These are phyloP conservation scores for Lasiodiplodia gonubiensis DNA, from an alignment of 2,329 filamentous ascomycete genomes.

Conservation along the genomic window DNA sequence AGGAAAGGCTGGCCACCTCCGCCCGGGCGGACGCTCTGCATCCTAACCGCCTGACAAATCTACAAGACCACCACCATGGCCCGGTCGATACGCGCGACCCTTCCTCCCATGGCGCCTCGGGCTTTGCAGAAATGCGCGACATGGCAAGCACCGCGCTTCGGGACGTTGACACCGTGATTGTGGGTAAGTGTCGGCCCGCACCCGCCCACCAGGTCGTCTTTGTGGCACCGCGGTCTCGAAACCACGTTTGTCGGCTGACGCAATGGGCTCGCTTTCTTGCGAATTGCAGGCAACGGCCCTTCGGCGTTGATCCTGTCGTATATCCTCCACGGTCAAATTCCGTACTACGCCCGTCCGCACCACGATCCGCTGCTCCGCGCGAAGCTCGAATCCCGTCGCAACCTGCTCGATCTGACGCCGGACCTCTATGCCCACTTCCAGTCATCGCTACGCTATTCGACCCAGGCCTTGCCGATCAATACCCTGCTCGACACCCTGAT, in stretches of 20 bases:
- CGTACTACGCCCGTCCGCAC: conserved; percentile 62
- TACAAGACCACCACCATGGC: conserved; percentile 25
- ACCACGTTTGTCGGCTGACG: conserved; percentile 34
- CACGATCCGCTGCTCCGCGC: conserved; percentile 62
- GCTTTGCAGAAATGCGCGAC: conserved; percentile 33
- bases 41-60: conserved; percentile 29
- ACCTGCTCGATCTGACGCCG: conserved; percentile 56
- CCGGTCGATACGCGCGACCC: conserved; percentile 11
- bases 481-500: conserved; percentile 65
- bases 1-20: conserved; percentile 22
- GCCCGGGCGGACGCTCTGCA: conserved; percentile 18
- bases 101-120: conserved; percentile 18
- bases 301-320: conserved; percentile 67
- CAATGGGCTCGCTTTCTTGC: conserved; percentile 30
- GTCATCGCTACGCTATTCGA: conserved; percentile 65
- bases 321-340: conserved; percentile 66
- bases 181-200: conserved; percentile 37
- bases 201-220: background rate
- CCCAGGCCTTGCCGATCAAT: conserved; percentile 65
- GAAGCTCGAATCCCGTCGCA: conserved; percentile 56
- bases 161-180: conserved; percentile 49
- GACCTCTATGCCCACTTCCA: conserved; percentile 64
- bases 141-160: conserved; percentile 46
- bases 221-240: background rate
- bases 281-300: conserved; percentile 61